phyloP scores from a whole-genome alignment of 2,329 filamentous ascomycete species.

The Tolypocladium album region DNA sequence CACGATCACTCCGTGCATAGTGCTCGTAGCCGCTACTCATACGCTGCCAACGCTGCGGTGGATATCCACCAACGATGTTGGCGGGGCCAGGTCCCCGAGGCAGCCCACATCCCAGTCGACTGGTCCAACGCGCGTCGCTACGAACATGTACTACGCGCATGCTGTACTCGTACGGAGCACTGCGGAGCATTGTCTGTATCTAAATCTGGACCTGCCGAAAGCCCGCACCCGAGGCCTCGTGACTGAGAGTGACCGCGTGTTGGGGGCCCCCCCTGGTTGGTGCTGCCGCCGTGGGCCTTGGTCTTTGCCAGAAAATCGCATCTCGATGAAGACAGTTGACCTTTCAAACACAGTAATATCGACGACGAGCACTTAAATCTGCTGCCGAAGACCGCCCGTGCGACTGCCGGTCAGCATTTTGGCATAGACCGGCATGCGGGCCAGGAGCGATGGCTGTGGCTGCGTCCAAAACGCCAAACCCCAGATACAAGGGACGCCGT shows the following conservation, averaged over 20 bases:
- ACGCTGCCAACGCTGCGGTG: background rate
- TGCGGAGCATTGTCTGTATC: background rate
- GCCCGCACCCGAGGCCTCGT: background rate
- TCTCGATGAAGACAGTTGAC: background rate
- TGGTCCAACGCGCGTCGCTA: background rate
- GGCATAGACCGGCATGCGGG: background rate
- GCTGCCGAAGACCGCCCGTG: background rate
- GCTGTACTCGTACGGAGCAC: background rate
- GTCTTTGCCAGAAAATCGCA: background rate
- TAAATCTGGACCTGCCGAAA: background rate
- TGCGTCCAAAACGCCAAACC: slow-evolving; percentile 1
- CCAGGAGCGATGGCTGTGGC: background rate
- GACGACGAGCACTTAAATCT: background rate
- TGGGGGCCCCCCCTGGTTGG: background rate
- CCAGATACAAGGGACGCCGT: slow-evolving; percentile 2
- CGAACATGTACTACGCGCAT: background rate
- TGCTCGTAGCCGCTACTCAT: background rate
- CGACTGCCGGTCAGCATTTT: background rate
- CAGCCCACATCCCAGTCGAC: background rate
- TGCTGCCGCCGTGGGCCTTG: background rate
- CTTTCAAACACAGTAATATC: background rate
- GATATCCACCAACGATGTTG: background rate
- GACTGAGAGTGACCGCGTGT: background rate
- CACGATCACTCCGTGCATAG: background rate
- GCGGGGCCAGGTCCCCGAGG: background rate